phyloP scores from a whole-genome alignment of 202 grass and related monocot species.

The Panicum hallii region DNA sequence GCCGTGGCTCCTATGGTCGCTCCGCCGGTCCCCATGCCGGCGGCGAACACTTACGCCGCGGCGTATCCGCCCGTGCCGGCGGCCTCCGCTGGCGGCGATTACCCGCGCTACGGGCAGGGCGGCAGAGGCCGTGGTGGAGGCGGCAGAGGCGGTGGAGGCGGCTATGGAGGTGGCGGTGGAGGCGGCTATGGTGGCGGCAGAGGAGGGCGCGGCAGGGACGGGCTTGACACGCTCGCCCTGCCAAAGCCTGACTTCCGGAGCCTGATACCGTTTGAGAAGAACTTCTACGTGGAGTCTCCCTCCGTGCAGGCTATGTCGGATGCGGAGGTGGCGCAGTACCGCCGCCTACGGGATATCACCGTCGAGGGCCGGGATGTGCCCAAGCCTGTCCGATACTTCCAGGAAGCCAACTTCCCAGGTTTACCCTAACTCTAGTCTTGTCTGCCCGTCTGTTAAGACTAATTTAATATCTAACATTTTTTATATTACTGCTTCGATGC shows the following conservation, averaged over 20 bases:
- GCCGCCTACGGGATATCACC: slow-evolving; percentile 67
- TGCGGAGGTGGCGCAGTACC: slow-evolving; percentile 67
- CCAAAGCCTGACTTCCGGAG: slow-evolving; percentile 79
- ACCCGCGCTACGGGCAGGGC: slow-evolving; percentile 46
- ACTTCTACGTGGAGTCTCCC: slow-evolving; percentile 85
- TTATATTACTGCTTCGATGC: background rate
- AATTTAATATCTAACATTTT: background rate
- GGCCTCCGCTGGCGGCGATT: slow-evolving; percentile 16
- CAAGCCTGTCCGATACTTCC: slow-evolving; percentile 83
- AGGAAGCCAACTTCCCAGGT: slow-evolving; percentile 95
- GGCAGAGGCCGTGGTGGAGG: slow-evolving; percentile 51
- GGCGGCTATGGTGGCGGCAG: slow-evolving; percentile 42
- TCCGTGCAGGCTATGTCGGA: slow-evolving; percentile 89
- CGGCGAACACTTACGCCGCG: slow-evolving; percentile 34
- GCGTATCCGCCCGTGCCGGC: slow-evolving; percentile 41
- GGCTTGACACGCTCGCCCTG: slow-evolving; percentile 65
- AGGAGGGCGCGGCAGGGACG: slow-evolving; percentile 60
- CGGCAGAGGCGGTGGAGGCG: slow-evolving; percentile 42
- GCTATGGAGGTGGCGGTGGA: slow-evolving; percentile 49
- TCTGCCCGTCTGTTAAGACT: background rate
- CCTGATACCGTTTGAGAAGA: slow-evolving; percentile 91
- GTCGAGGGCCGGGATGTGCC: slow-evolving; percentile 83
- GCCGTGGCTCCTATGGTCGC: slow-evolving; percentile 34
- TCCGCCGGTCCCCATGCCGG: slow-evolving; percentile 23
- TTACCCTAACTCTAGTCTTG: background rate